These are phyloP conservation scores for Fusarium agapanthi DNA, from an alignment of 2,329 filamentous ascomycete genomes.

Conservation along the genomic window DNA sequence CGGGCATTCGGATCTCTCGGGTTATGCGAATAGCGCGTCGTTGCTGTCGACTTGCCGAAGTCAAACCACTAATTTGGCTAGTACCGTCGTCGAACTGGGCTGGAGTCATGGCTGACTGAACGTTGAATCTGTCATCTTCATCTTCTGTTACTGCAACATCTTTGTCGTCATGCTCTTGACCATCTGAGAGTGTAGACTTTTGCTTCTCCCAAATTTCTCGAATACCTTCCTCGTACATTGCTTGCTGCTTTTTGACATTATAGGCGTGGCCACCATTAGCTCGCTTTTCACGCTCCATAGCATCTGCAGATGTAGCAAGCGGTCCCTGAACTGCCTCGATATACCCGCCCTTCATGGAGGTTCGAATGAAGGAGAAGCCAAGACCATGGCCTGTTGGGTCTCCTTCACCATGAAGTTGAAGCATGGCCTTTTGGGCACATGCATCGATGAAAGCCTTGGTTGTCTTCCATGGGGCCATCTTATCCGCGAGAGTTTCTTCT, in stretches of 20 bases:
- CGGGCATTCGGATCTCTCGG: conserved; percentile 61
- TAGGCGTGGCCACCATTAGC: conserved; percentile 95
- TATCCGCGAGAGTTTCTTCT: conserved; percentile 81
- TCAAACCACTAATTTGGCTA: conserved; percentile 79
- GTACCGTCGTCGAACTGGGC: conserved; percentile 78
- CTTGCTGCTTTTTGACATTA: conserved; percentile 94
- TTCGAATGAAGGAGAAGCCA: conserved; percentile 96
- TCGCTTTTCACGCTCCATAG: conserved; percentile 85
- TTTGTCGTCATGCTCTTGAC: conserved; percentile 71
- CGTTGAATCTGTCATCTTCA: conserved; percentile 75
- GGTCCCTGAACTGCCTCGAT: conserved; percentile 80
- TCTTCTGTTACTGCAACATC: conserved; percentile 67
- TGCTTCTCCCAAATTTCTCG: conserved; percentile 92
- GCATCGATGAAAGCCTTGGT: conserved; percentile 97
- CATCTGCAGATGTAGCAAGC: conserved; percentile 77
- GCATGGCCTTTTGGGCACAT: conserved; percentile 94
- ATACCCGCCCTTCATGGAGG: conserved; percentile 97
- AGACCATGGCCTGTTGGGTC: conserved; percentile 94
- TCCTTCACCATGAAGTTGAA: conserved; percentile 91
- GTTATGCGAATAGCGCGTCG: conserved; percentile 78
- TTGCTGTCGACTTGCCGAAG: conserved; percentile 68
- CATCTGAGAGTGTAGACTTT: conserved; percentile 78
- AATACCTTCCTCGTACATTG: conserved; percentile 90
- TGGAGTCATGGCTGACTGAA: conserved; percentile 74
- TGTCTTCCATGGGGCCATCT: conserved; percentile 94